Conservation (phyloP, 1,284 basidiomycete genomes). For the Austroboletus olivaceoglutinosus region DNA sequence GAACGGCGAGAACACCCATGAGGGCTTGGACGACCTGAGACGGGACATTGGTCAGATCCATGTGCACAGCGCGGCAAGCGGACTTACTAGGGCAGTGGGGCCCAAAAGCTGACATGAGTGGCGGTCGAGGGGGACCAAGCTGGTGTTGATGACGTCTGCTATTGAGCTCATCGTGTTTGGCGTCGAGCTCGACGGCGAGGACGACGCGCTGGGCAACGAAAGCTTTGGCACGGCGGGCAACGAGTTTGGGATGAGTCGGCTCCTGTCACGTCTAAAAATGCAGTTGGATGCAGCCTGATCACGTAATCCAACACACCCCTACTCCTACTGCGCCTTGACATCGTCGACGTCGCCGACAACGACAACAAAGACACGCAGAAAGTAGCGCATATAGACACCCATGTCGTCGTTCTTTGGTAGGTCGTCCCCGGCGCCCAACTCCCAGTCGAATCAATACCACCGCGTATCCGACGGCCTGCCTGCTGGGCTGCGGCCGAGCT, state of each 20-base stretch:
- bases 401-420: conserved; percentile 52
- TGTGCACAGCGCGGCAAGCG: conserved; percentile 13
- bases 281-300: too few relatives aligned
- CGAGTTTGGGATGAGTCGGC: background rate
- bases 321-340: too few relatives aligned
- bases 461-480: conserved; percentile 42
- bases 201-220: too few relatives aligned
- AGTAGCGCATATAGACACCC: background rate
- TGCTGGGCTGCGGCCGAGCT: conserved; percentile 16
- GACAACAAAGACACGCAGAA: too few relatives aligned
- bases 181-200: background rate
- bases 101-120: conserved; percentile 64
- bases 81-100: conserved; percentile 61
- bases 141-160: conserved; percentile 4
- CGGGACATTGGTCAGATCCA: background rate
- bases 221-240: background rate
- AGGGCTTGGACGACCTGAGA: conserved; percentile 70
- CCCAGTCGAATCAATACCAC: conserved; percentile 45
- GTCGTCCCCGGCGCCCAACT: conserved; percentile 40
- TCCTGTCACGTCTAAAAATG: background rate
- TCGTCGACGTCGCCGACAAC: background rate
- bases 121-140: conserved; percentile 48
- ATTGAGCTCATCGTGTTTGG: conserved; percentile 16
- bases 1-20: conserved; percentile 86
- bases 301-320: conserved; percentile 19